Evolutionary conservation across 345 rosid species (phyloP).

Genomic region (Gynandropsis gynandra): DNA sequence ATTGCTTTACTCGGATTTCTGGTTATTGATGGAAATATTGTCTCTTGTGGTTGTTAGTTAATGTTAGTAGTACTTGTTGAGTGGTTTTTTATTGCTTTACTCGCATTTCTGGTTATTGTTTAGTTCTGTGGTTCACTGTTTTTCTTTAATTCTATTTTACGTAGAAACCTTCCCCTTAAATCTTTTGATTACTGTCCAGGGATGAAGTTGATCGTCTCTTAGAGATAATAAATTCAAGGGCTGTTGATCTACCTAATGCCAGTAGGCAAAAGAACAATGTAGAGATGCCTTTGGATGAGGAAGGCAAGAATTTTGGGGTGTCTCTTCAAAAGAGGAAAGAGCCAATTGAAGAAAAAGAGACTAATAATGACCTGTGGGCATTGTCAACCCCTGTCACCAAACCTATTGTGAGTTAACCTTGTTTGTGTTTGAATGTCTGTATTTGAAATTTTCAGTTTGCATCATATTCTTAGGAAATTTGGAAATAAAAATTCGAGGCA

Average conservation of each 20-base stretch:
- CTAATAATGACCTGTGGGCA: constrained; percentile 31
- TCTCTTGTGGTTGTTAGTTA: constrained; percentile 10
- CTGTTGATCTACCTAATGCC: constrained; percentile 34
- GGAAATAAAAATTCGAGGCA: constrained; percentile 4
- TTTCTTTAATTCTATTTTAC: background rate
- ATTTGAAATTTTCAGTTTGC: constrained; percentile 14
- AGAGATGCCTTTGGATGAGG: constrained; percentile 23
- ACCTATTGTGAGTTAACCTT: constrained; percentile 42
- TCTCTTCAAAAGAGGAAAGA: constrained; percentile 32
- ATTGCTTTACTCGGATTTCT: too few species aligned
- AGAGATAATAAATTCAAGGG: constrained; percentile 57
- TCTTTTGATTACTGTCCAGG: constrained; percentile 36
- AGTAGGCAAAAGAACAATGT: constrained; percentile 30
- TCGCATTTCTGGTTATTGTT: background rate
- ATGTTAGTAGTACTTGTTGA: constrained; percentile 15
- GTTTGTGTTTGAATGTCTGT: background rate
- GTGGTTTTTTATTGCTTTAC: background rate
- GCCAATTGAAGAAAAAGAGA: constrained; percentile 32
- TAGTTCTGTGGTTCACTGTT: constrained; percentile 11
- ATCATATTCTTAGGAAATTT: constrained; percentile 9
- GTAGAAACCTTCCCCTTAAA: constrained; percentile 13
- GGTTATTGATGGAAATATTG: constrained; percentile 14
- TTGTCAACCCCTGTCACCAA: constrained; percentile 38
- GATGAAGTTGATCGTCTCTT: constrained; percentile 58
- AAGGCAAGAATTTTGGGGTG: constrained; percentile 25